Base-by-base conservation (phyloP, 192 early-diverging fungal species). In the Coemansia sp. region DNA sequence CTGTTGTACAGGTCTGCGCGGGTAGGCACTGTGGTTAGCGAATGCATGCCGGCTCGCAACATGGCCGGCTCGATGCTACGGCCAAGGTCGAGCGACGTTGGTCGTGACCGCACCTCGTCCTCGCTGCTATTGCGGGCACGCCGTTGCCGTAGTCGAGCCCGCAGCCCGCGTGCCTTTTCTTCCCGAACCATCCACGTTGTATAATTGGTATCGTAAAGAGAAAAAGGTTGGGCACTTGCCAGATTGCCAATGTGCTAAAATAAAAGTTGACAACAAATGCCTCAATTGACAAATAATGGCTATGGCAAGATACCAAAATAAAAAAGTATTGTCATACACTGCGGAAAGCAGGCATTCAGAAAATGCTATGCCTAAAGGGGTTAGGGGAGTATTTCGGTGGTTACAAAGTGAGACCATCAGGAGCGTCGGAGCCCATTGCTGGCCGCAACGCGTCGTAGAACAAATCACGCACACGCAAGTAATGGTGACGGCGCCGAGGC, bases 391-490 rank as follows among this genome's bases (percentile, higher is more conserved):
- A 21, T 21, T 21, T 21, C 21, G 21, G 21, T 21, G 21, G 32
- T 35, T 35, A 35, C 32, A 35, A 35, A 5, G 55, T n/a, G 5
- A 57, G 21, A 7, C 68, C 62, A 24, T 74, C 75, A 2, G 68
- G 9, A 6, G 62, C 49, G 38, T 71, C 75, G 5, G 73, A 22
- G 17, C 63, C 72, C 43, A 67, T 62, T 0, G 82, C 57, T 29
- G 77, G 70, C 25, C 73, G 86, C 41, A 90, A 79, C 6, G 89
- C 87, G 67, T 89, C 89, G 25, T 86, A 66, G 24, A 90, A 84
- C 56, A 89, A 68, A 50, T 90, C 87, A 38, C 87, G 76, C 37
- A 90, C 75, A 8, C 85, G 70, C 55, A 86, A 62, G 45, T 86
- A 88, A 47, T 85, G 85, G 55, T 86, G 84, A 14, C 85, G 83